Evolutionary conservation across 2,329 filamentous ascomycete genomes (phyloP).

Genomic region (Ploettnerulaceae sp.): DNA sequence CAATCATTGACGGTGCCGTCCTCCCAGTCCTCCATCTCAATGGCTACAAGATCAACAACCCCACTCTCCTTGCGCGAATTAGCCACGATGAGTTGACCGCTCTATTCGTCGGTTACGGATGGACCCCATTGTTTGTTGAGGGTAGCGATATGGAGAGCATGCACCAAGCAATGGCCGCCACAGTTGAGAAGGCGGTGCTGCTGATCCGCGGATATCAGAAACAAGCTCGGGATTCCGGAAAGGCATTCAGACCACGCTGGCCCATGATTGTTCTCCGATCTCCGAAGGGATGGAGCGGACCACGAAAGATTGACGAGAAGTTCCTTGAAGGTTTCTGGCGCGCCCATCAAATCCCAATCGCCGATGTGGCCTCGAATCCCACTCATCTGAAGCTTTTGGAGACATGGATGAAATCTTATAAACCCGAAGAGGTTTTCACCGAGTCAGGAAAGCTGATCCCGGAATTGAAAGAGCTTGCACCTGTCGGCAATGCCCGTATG

Average conservation of each 20-base stretch:
- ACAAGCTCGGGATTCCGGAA: slow-evolving; percentile 63
- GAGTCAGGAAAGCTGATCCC: slow-evolving; percentile 57
- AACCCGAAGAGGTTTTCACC: slow-evolving; percentile 67
- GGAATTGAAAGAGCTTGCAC: slow-evolving; percentile 60
- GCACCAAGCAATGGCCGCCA: slow-evolving; percentile 79
- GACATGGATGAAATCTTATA: slow-evolving; percentile 72
- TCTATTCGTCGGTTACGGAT: slow-evolving; percentile 70
- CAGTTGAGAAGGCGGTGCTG: slow-evolving; percentile 64
- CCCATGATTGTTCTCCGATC: slow-evolving; percentile 74
- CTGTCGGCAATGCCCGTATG: slow-evolving; percentile 63
- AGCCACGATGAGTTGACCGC: slow-evolving; percentile 66
- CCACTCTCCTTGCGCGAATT: slow-evolving; percentile 68
- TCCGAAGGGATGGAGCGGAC: slow-evolving; percentile 77
- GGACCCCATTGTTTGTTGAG: slow-evolving; percentile 76
- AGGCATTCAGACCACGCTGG: slow-evolving; percentile 67
- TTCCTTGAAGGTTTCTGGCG: slow-evolving; percentile 75
- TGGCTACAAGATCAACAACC: slow-evolving; percentile 83
- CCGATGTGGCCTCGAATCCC: slow-evolving; percentile 61
- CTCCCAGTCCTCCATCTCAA: slow-evolving; percentile 75
- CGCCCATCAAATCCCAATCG: slow-evolving; percentile 71
- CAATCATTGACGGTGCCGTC: slow-evolving; percentile 71
- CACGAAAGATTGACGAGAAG: slow-evolving; percentile 65
- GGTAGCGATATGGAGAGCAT: slow-evolving; percentile 68
- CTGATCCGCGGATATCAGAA: slow-evolving; percentile 68
- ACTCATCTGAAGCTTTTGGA: slow-evolving; percentile 65